Base-by-base conservation (phyloP, 2,329 filamentous ascomycete genomes). In the Colletotrichum cordylinicola region DNA sequence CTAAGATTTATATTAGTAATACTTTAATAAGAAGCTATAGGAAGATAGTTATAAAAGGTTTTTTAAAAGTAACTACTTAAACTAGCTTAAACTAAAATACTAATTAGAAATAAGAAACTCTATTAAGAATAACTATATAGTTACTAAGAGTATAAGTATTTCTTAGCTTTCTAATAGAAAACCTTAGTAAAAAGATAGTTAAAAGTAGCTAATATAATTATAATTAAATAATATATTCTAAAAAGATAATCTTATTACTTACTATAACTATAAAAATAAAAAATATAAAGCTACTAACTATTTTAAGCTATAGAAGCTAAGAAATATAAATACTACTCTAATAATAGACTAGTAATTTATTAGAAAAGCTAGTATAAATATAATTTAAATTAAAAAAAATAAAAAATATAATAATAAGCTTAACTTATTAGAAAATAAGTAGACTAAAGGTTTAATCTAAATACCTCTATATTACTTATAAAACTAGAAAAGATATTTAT, bases 121-220 rank as follows among this genome's bases (percentile, higher is more conserved):
- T n/a, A 64, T 4, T 66, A 52, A 64, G 13, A 70, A 64, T 62
- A 62, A 43, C 8, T 58, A 56, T 31, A 56, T 56, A 55, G 5
- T 4, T 27, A 55, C 58, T 56, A 68, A 2, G 4, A 60, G 27
- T 13, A 18, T 55, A 33, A 35, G 2, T 56, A 58, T 24, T 58
- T 10, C 21, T 9, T 55, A 61, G 21, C 5, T 18, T 2, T 33
- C 5, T 70, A 60, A 2, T 62, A 55, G 4, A 18, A 48, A 27
- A 33, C 39, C 4, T 15, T 43, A 56, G 0, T 24, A 24, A 8
- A 24, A 9, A 1, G 6, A 27, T 56, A 56, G 2, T 15, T 10
- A 15, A 56, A 8, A 2, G 6, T 15, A 16, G 2, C 4, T 2
- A 1, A 13, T 0, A 5, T 24, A 56, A 6, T 3, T 27, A 56